These are phyloP conservation scores for Tolypocladium guangdongense DNA, from an alignment of 2,329 filamentous ascomycete genomes.

Conservation along the genomic window DNA sequence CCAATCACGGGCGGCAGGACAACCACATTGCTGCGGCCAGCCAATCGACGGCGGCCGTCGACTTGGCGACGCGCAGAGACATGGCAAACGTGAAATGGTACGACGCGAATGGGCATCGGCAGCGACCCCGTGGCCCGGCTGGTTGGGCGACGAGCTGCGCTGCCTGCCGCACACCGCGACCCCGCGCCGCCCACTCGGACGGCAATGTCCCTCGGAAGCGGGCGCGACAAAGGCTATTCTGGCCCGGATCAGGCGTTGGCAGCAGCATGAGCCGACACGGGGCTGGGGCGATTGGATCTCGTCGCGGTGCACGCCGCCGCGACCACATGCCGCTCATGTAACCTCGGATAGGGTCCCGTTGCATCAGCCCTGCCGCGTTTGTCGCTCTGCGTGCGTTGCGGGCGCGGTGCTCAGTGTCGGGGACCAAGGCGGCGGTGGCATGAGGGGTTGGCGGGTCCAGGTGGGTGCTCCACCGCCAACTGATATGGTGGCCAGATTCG, in stretches of 20 bases:
- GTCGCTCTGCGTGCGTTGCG: neutral
- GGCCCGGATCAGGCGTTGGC: neutral
- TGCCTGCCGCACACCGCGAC: neutral
- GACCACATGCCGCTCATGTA: neutral
- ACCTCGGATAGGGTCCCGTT: neutral
- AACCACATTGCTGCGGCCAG: slow-evolving; percentile 4
- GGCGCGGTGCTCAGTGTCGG: neutral
- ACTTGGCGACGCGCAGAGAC: neutral
- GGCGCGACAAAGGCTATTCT: neutral
- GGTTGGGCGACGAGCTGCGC: too few relatives aligned
- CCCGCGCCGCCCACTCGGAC: neutral
- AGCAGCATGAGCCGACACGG: neutral
- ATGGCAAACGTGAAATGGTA: neutral
- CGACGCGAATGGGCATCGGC: neutral
- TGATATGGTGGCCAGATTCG: neutral
- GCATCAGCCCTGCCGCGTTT: neutral
- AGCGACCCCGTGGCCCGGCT: neutral
- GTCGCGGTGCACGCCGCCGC: neutral
- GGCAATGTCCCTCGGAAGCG: neutral
- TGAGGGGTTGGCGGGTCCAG: neutral
- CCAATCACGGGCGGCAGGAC: slow-evolving; percentile 4
- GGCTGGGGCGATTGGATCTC: neutral
- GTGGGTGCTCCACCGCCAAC: neutral
- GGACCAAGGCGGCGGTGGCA: too few relatives aligned
- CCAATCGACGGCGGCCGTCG: slow-evolving; percentile 3